phyloP scores from a whole-genome alignment of 1,284 basidiomycete genomes.

The Sanghuangporus sanghuang region DNA sequence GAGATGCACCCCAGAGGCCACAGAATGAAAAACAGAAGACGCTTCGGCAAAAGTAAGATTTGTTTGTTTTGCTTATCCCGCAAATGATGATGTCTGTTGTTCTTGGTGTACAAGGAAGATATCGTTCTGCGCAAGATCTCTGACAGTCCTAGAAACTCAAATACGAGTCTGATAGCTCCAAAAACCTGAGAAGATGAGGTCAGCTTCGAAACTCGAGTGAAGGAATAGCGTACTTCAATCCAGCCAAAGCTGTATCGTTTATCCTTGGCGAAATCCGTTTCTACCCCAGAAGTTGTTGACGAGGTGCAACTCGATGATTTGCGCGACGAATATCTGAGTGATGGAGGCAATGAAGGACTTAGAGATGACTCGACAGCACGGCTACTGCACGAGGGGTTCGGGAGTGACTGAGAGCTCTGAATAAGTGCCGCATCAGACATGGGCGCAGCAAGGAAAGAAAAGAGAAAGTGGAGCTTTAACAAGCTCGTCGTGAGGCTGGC shows the following conservation, averaged over 20 bases:
- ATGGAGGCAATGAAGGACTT: background rate
- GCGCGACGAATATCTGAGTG: background rate
- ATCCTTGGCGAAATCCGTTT: background rate
- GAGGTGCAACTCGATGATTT: background rate
- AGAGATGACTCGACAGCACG: background rate
- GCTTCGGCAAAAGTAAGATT: background rate
- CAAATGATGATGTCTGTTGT: background rate
- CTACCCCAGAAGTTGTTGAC: background rate
- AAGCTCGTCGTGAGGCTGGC: too few relatives aligned
- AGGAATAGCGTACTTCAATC: background rate
- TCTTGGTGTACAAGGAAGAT: background rate
- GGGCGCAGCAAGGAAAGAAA: too few relatives aligned
- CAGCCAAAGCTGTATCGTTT: too few relatives aligned
- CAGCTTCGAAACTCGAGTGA: background rate
- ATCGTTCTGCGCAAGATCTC: background rate
- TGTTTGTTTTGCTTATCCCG: too few relatives aligned
- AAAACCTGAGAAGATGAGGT: background rate
- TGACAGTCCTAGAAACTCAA: background rate
- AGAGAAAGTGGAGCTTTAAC: too few relatives aligned
- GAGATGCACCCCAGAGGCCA: slow-evolving; percentile 5
- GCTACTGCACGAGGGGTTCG: background rate
- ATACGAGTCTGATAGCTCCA: too few relatives aligned
- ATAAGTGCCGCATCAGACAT: too few relatives aligned
- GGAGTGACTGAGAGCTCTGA: background rate
- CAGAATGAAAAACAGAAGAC: background rate